Base-by-base conservation (phyloP, 2,329 filamentous ascomycete species). In the Ascochyta pisi region DNA sequence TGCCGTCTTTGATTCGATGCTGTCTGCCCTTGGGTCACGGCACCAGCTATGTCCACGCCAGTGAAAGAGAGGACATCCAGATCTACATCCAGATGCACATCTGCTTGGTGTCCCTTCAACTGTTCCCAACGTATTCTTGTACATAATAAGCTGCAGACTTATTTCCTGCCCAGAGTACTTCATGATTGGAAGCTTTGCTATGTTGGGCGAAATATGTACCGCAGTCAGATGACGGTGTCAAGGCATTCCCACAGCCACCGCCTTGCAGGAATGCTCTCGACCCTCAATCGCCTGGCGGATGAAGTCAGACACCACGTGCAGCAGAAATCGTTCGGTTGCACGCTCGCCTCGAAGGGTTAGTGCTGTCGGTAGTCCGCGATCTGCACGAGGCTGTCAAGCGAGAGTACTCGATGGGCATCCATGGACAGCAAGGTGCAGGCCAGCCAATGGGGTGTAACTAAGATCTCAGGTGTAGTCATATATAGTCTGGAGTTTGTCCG, bases 261-360 rank as follows among this genome's bases (percentile, higher is more conserved):
- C 37, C 33, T 23, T 39, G 22, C 37, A 50, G 38, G 15, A 31
- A 33, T 37, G 34, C 19, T 7, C 38, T 51, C 47, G 48, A 42
- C 53, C 29, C 24, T 50, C 33, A 34, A 33, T 27, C 10, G 33
- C 47, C 31, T 43, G 16, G 19, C 37, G 42, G 41, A 51, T 47
- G 44, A 54, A 41, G 24, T 16, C 19, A 23, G 19, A 49, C 12
- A 50, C 49, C 58, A 61, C 58, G 50, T 60, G 61, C 54, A 26
- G 55, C 31, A 43, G 16, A 42, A 57, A 60, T 56, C 33, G 52
- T 60, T 60, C 58, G 60, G 55, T 53, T 57, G 49, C 51, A 55
- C 58, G 52, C 53, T 58, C 57, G 49, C 58, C 59, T 26, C 33
- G 47, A 47, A 47, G 35, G 58, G 62, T 58, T 65, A 65, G 61